phyloP scores from a whole-genome alignment of 2,329 filamentous ascomycete genomes.

The Emericellopsis atlantica region DNA sequence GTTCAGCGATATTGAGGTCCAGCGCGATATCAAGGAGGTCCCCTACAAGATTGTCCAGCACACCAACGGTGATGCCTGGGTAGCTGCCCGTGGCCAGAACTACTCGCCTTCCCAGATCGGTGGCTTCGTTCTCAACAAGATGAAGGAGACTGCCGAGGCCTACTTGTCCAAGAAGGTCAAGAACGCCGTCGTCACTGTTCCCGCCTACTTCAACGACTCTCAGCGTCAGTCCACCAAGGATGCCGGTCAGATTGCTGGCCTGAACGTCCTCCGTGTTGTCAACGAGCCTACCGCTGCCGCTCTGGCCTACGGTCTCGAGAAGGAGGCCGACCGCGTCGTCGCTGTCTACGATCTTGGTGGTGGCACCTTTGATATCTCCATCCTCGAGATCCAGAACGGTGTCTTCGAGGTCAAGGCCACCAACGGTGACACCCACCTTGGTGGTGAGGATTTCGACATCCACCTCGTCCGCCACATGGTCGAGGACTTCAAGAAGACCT shows the following conservation, averaged over 20 bases:
- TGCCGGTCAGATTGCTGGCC: slow-evolving; percentile 87
- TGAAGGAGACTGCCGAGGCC: slow-evolving; percentile 96
- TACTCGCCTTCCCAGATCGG: slow-evolving; percentile 98
- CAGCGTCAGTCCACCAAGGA: slow-evolving; percentile 98
- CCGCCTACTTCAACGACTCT: slow-evolving; percentile 97
- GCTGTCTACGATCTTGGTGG: slow-evolving; percentile 97
- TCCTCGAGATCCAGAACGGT: slow-evolving; percentile 93
- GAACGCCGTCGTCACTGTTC: slow-evolving; percentile 94
- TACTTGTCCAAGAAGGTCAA: slow-evolving; percentile 84
- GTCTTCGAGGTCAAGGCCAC: slow-evolving; percentile 99
- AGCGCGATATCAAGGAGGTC: slow-evolving; percentile 94
- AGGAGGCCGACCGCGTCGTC: slow-evolving; percentile 79
- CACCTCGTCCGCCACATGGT: slow-evolving; percentile 87
- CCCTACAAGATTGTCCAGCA: slow-evolving; percentile 98
- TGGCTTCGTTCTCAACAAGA: slow-evolving; percentile 93
- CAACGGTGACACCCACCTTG: slow-evolving; percentile 96
- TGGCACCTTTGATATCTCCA: slow-evolving; percentile 98
- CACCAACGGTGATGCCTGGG: slow-evolving; percentile 92
- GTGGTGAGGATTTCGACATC: slow-evolving; percentile 97
- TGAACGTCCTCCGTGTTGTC: slow-evolving; percentile 94
- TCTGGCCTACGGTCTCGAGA: slow-evolving; percentile 91
- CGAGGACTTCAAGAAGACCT: slow-evolving; percentile 92
- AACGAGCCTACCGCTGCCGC: slow-evolving; percentile 97
- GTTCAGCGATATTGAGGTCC: slow-evolving; percentile 86
- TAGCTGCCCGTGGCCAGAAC: slow-evolving; percentile 83